phyloP scores from a whole-genome alignment of 2,329 filamentous ascomycete genomes.

The Ophiostoma pallidulum region DNA sequence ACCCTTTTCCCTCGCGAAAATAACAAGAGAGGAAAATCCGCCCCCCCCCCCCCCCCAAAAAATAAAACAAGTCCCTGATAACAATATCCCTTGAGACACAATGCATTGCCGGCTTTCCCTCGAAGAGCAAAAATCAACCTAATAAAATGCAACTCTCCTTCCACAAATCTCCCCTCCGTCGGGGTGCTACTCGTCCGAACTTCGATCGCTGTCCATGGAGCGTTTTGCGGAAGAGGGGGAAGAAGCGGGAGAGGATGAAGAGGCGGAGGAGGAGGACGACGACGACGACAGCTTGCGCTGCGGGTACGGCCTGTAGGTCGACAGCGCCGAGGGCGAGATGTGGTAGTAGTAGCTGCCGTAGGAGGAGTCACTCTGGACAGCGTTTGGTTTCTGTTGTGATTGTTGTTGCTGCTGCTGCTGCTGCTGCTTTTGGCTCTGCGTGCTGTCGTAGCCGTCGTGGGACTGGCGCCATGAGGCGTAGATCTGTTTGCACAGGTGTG shows the following conservation, averaged over 20 bases:
- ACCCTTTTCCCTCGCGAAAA: too few relatives aligned
- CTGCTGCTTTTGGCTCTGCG: slow-evolving; percentile 17
- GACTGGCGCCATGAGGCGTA: slow-evolving; percentile 49
- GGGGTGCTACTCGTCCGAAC: slow-evolving; percentile 18
- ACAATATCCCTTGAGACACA: too few relatives aligned
- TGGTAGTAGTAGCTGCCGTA: slow-evolving; percentile 4
- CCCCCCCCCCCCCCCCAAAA: too few relatives aligned
- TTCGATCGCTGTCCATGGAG: slow-evolving; percentile 39
- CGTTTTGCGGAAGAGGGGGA: slow-evolving; percentile 34
- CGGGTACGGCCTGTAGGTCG: slow-evolving; percentile 7
- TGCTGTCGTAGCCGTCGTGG: slow-evolving; percentile 29
- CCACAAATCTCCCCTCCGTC: too few relatives aligned
- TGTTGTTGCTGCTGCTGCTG: background rate
- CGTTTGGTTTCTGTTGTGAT: too few relatives aligned
- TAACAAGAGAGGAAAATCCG: too few relatives aligned
- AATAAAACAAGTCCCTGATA: too few relatives aligned
- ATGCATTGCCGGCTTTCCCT: too few relatives aligned
- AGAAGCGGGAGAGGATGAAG: too few relatives aligned
- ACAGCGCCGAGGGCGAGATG: slow-evolving; percentile 14
- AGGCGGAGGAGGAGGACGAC: slow-evolving; percentile 12
- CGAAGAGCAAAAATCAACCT: too few relatives aligned
- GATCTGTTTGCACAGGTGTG: slow-evolving; percentile 51
- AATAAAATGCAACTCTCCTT: too few relatives aligned
- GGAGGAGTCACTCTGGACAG: too few relatives aligned
- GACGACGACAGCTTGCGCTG: slow-evolving; percentile 3